Conservation (phyloP, 371 early-diverging fungal genomes). For the Circinella minor region DNA sequence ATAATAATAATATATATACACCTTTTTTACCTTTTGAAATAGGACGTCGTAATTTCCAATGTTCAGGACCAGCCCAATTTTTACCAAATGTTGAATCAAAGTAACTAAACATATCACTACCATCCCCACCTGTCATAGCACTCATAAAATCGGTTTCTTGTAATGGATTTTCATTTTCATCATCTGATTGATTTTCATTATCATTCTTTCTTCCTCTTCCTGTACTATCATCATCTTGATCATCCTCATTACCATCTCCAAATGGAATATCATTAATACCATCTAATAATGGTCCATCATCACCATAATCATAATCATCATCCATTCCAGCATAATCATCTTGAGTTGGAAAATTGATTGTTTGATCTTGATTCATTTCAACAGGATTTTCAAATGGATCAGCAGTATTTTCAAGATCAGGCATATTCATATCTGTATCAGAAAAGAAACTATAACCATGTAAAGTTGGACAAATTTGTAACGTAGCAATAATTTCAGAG, state of each 20-base stretch:
- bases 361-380: background rate
- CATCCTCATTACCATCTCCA: slow-evolving; percentile 26
- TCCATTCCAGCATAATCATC: slow-evolving; percentile 24
- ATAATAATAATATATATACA: too few species aligned
- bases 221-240: slow-evolving; percentile 25
- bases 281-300: slow-evolving; percentile 21
- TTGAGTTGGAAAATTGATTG: background rate
- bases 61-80: slow-evolving; percentile 96
- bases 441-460: slow-evolving; percentile 63
- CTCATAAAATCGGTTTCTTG: slow-evolving; percentile 47
- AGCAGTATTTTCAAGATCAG: slow-evolving; percentile 25
- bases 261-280: slow-evolving; percentile 21
- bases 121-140: slow-evolving; percentile 44
- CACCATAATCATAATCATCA: slow-evolving; percentile 18
- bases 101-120: slow-evolving; percentile 80
- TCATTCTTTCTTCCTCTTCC: slow-evolving; percentile 26
- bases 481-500: slow-evolving; percentile 46
- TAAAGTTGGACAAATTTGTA: slow-evolving; percentile 73
- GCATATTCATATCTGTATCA: slow-evolving; percentile 45
- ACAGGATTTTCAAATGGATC: slow-evolving; percentile 3
- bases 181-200: background rate
- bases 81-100: slow-evolving; percentile 84
- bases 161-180: slow-evolving; percentile 10
- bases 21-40: slow-evolving; percentile 37
- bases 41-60: slow-evolving; percentile 81